Base-by-base conservation (phyloP, 495 filamentous ascomycete species). In the Aspergillus heteromorphus region DNA sequence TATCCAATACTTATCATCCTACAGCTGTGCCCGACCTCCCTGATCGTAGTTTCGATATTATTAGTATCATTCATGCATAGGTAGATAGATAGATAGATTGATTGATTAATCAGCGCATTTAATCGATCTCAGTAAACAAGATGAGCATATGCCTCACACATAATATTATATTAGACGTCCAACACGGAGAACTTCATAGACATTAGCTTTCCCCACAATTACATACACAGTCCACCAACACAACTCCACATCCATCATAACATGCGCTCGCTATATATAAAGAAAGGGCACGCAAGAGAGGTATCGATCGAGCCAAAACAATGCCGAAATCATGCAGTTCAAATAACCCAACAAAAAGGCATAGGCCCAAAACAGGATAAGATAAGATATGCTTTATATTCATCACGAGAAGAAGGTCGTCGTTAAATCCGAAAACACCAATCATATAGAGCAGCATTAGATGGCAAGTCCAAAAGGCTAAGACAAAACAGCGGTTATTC, bases 1-100 rank as follows among this genome's bases (percentile, higher is more conserved):
- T 30, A 30, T n/a, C n/a, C n/a, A n/a, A n/a, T n/a, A n/a, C n/a
- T n/a, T n/a, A n/a, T n/a, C n/a, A n/a, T n/a, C n/a, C 27, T 30
- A 30, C 27, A 30, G 5, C 10, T 34, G 30, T 34, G 14, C 6
- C 2, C 14, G 14, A 4, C 30, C 30, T n/a, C n/a, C n/a, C n/a
- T n/a, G n/a, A n/a, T n/a, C n/a, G n/a, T n/a, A n/a, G n/a, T n/a
- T n/a, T n/a, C n/a, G n/a, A n/a, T n/a, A n/a, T n/a, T n/a, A n/a
- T n/a, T n/a, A n/a, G n/a, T n/a, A n/a, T n/a, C n/a, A 27, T 54
- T 45, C 25, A 19, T n/a, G 30, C 38, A 36, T 54, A 19, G 40
- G n/a, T n/a, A n/a, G n/a, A n/a, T n/a, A n/a, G n/a, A n/a, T n/a
- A n/a, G n/a, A n/a, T n/a, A n/a, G n/a, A n/a, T n/a, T n/a, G n/a